A percentile compares a stretch with the other conserved stretches of the same genome.
These are phyloP conservation scores for Paraglomus brasilianum DNA, from an alignment of 192 early-diverging fungal genomes.

Conservation along the genomic window DNA sequence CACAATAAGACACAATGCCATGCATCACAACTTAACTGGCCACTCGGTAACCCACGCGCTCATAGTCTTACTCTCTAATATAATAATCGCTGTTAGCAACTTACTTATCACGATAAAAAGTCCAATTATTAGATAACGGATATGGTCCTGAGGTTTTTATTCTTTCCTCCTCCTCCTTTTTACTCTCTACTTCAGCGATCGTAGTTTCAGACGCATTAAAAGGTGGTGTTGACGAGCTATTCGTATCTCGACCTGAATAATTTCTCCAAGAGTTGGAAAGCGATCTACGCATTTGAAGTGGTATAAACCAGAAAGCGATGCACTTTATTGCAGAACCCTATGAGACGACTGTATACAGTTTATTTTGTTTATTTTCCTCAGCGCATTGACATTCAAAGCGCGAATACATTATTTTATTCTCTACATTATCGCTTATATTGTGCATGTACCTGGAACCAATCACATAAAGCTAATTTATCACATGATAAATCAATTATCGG, in stretches of 20 bases:
- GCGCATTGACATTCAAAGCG: no score
- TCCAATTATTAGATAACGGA: constrained; percentile 42
- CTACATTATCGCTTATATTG: no score
- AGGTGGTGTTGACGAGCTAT: background rate
- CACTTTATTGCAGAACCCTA: no score
- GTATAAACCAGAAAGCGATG: no score
- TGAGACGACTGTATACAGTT: no score
- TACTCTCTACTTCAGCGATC: background rate
- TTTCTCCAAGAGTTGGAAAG: background rate
- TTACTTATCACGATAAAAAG: constrained; percentile 48
- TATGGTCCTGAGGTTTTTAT: constrained; percentile 30
- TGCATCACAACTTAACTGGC: background rate
- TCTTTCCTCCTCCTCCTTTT: constrained; percentile 27
- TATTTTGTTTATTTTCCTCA: no score
- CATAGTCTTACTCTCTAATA: background rate
- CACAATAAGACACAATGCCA: background rate
- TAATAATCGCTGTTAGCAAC: constrained; percentile 13
- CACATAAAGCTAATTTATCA: no score
- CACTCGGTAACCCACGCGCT: background rate
- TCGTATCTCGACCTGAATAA: background rate
- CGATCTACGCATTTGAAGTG: no score
- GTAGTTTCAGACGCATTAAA: no score
- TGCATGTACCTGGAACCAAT: no score
- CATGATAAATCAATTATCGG: no score
- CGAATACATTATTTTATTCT: no score